Base-by-base conservation (phyloP, 2,329 filamentous ascomycete species). In the Aspergillus fumigatiaffinis region DNA sequence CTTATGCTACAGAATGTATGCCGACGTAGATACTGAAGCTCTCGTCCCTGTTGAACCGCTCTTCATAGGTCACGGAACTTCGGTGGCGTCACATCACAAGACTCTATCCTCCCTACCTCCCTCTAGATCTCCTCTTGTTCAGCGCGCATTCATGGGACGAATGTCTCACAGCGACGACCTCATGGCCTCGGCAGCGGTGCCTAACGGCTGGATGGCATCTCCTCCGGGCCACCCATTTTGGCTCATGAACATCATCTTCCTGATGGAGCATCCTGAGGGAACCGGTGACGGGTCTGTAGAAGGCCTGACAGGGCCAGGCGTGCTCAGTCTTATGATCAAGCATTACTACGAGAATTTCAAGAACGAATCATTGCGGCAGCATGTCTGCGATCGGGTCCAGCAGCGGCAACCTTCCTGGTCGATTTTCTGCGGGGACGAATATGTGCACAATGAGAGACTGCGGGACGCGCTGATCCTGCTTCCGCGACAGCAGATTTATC, bases 131-230 rank as follows among this genome's bases (percentile, higher is more conserved):
- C n/a, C 29, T 17, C 26, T 20, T 8, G 32, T 62, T 1, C 61
- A 63, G n/a, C 54, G 63, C 3, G 63, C 61, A 3, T 65, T 65
- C 35, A 42, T 65, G 48, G 63, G 63, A 7, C 61, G 61, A 9
- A 65, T 65, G 63, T 52, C 57, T 17, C 63, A 56, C 47, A 57
- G 50, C 5, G 50, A 49, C 3, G 63, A 63, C 25, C 32, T 63
- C 1, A 53, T 59, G 20, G 55, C 56, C 3, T 52, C 57, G 20
- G 63, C 59, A 25, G 63, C 63, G 21, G 56, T 65, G 14, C 63
- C 63, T 1, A 65, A 65, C 51, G 63, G 63, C 12, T 65, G 63
- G 63, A 65, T 65, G 63, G 63, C 63, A 5, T 65, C 63, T 0
- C 59, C 63, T 0, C 59, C 63, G 0, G 63, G 63, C n/a, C 63